Conservation (phyloP, 2,329 filamentous ascomycete species). For the Raffaelea arxii region DNA sequence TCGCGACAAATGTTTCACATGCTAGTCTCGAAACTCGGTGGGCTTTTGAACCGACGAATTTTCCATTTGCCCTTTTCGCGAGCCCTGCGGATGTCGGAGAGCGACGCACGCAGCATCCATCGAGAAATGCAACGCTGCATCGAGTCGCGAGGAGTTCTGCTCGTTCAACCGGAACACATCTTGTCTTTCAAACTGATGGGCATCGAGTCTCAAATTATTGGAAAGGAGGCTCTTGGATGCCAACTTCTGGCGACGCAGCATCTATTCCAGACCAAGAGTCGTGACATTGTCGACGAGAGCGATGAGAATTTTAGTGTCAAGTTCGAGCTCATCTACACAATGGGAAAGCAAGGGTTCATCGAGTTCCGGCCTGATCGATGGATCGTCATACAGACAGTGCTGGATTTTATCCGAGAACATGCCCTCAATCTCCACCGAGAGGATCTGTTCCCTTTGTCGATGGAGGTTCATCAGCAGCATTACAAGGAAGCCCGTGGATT, state of each 20-base stretch:
- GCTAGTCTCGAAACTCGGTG: slow-evolving; percentile 43
- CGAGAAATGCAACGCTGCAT: slow-evolving; percentile 35
- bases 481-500: slow-evolving; percentile 24
- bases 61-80: slow-evolving; percentile 52
- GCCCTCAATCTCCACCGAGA: slow-evolving; percentile 20
- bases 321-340: slow-evolving; percentile 55
- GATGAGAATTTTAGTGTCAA: slow-evolving; percentile 53
- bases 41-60: slow-evolving; percentile 43
- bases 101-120: slow-evolving; percentile 25
- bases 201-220: slow-evolving; percentile 34
- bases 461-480: slow-evolving; percentile 28
- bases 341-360: slow-evolving; percentile 40
- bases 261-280: slow-evolving; percentile 31
- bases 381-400: slow-evolving; percentile 41
- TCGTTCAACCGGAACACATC: slow-evolving; percentile 55
- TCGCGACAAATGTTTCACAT: slow-evolving; percentile 51
- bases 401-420: slow-evolving; percentile 28
- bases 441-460: slow-evolving; percentile 22
- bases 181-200: slow-evolving; percentile 55
- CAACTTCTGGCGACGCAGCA: slow-evolving; percentile 29
- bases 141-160: slow-evolving; percentile 40
- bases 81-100: slow-evolving; percentile 23
- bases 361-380: slow-evolving; percentile 47
- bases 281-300: slow-evolving; percentile 56
- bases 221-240: slow-evolving; percentile 18